A percentile compares a stretch with the other conserved stretches of the same genome.
phyloP scores from a whole-genome alignment of 345 rosid genomes.

The Eutrema japonicum region DNA sequence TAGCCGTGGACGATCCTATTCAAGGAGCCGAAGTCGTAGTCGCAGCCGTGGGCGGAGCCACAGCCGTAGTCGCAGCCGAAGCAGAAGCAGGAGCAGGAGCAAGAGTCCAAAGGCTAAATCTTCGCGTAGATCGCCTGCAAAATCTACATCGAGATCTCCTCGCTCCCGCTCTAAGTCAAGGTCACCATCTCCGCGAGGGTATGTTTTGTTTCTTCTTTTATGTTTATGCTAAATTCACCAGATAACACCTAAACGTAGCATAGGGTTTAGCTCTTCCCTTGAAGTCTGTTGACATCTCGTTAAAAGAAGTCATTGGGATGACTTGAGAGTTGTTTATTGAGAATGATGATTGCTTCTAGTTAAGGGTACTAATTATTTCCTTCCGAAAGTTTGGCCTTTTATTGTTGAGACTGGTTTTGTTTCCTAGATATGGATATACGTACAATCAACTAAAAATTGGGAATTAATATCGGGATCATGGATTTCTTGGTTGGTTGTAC shows the following conservation, averaged over 20 bases:
- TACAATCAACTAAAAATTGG: conserved; percentile 75
- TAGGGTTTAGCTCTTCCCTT: conserved; percentile 31
- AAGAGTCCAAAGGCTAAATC: conserved; percentile 62
- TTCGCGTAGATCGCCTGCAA: conserved; percentile 64
- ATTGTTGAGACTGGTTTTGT: conserved; percentile 49
- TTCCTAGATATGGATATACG: conserved; percentile 69
- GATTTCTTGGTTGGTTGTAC: conserved; percentile 80
- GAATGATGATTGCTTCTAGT: conserved; percentile 30
- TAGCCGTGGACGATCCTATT: conserved; percentile 69
- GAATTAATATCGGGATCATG: conserved; percentile 87
- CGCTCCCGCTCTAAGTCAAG: conserved; percentile 71
- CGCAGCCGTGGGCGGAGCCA: conserved; percentile 63
- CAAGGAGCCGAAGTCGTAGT: conserved; percentile 67
- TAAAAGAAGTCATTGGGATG: conserved; percentile 17
- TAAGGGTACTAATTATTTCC: conserved; percentile 34
- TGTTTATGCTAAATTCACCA: conserved; percentile 17
- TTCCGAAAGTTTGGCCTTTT: conserved; percentile 60
- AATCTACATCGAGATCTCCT: conserved; percentile 67
- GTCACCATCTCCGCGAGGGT: conserved; percentile 76
- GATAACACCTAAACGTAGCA: background rate
- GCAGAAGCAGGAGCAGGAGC: conserved; percentile 51
- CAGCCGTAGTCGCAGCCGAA: conserved; percentile 59
- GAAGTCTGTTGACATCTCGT: background rate
- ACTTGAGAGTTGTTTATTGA: conserved; percentile 13
- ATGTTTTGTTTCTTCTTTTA: conserved; percentile 36